Base-by-base conservation (phyloP, 805 yeast genomes). In the Candida koratica region DNA sequence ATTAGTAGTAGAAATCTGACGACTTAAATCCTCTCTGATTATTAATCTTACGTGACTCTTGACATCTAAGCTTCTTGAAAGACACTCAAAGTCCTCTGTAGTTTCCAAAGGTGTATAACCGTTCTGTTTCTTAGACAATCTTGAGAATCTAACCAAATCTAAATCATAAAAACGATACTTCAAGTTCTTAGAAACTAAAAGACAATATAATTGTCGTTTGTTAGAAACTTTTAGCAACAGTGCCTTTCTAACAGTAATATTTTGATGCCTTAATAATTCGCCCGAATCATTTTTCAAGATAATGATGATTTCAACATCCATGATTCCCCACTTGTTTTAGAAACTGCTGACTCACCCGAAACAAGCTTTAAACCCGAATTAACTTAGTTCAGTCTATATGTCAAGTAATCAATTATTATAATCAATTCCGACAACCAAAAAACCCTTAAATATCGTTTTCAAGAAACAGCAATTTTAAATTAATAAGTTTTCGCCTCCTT, bases 121-220 rank as follows among this genome's bases (percentile, higher is more conserved):
- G 26, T 59, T 61, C 25, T 56, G 56, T 45, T 67, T 73, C 52
- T 69, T 73, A n/a, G 77, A 71, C 43, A 67, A 72, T 43, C 81
- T 61, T 24, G 45, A 33, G 17, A 49, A 44, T 22, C 39, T 41
- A 14, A 44, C 32, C n/a, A 25, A 11, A 17, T 19, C 22, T 13
- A 17, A 12, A 17, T 23, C 17, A 6, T 25, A 15, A 11, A 44
- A 32, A 9, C 41, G 42, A 30, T 39, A 37, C 16, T 42, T 33
- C 3, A 36, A n/a, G 10, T 34, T 31, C 4, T 17, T n/a, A 5
- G 27, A 24, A 4, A 37, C 17, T 17, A 40, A 38, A 22, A 42
- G 31, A 6, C 37, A 30, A 25, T 45, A 23, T 25, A 51, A 45
- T 14, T 39, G 28, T 16, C 38, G 35, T 32, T 49, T 50, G 25